Base-by-base conservation (phyloP, 2,329 filamentous ascomycete species). In the Aspergillus oerlinghausenensis region DNA sequence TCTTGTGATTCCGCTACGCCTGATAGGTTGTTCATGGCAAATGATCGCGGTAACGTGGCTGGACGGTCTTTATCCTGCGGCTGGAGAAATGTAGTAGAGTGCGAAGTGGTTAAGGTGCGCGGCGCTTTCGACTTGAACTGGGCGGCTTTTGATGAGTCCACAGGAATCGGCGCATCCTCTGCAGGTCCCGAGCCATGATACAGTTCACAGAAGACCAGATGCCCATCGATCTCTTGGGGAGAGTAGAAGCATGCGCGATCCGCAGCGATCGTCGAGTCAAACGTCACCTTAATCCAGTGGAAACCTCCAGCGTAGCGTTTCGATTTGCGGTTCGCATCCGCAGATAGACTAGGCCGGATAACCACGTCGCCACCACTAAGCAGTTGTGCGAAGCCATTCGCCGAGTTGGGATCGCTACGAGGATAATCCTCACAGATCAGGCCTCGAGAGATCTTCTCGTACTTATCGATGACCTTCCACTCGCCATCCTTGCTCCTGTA, bases 371-470 rank as follows among this genome's bases (percentile, higher is more conserved):
- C 87, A 60, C 88, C 83, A 59, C 90, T 83, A 63, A 92, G 85
- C 1, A 87, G 83, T 69, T 89, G 76, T n/a, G 77, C 88, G 77
- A 88, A 93, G 56, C 88, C 82, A 56, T 82, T 80, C 68, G 84
- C 83, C 60, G 86, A 82, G 55, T 85, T 80, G 2, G 90, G 89
- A n/a, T 93, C 88, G 61, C 89, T 87, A 60, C 93, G 87, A 8
- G 92, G 86, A 74, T 97, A 97, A 75, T 97, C 92, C 76, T 97
- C 93, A 74, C 92, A 92, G 70, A 97, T 90, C 60, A 85, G 78
- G 26, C 92, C 92, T 32, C 77, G 75, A 6, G 90, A 93, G 45
- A 96, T 86, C 58, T 87, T 84, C 77, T 97, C 93, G 76, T 89
- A 97, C 75, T 90, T 90, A 64, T 89, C 86, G 65, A 97, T 87